Evolutionary conservation across 106 monocot species (phyloP).

Genomic region (Agapanthus africanus): DNA sequence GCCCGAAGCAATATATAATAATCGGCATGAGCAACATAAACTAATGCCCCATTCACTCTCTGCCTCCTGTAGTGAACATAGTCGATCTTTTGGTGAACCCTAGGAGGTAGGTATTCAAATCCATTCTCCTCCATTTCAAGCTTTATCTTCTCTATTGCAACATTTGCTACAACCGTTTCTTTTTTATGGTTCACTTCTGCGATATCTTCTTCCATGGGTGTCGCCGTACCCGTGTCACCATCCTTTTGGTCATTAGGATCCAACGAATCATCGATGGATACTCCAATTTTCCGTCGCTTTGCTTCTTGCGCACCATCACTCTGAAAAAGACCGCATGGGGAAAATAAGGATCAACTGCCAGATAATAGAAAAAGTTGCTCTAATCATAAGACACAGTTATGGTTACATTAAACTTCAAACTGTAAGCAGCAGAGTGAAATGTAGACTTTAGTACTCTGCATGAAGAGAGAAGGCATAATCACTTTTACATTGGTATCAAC

Average conservation of each 20-base stretch:
- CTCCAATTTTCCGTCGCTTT: constrained; percentile 29
- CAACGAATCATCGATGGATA: neutral
- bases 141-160: constrained; percentile 35
- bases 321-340: constrained; percentile 6
- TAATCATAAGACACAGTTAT: too few species aligned
- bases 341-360: too few species aligned
- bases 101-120: constrained; percentile 59
- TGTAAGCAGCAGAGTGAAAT: too few species aligned
- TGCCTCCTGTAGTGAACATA: constrained; percentile 56
- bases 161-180: neutral
- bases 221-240: neutral
- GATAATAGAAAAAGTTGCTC: too few species aligned
- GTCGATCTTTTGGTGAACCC: constrained; percentile 11
- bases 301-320: constrained; percentile 13
- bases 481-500: too few species aligned
- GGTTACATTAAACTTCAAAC: too few species aligned
- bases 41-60: constrained; percentile 24
- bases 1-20: constrained; percentile 71
- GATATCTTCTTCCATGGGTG: neutral
- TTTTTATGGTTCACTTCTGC: neutral
- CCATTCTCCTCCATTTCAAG: constrained; percentile 64
- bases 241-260: constrained; percentile 7
- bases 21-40: constrained; percentile 67
- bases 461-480: too few species aligned
- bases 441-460: too few species aligned